phyloP scores from a whole-genome alignment of 805 yeast species.

The Metschnikowia shivogae region DNA sequence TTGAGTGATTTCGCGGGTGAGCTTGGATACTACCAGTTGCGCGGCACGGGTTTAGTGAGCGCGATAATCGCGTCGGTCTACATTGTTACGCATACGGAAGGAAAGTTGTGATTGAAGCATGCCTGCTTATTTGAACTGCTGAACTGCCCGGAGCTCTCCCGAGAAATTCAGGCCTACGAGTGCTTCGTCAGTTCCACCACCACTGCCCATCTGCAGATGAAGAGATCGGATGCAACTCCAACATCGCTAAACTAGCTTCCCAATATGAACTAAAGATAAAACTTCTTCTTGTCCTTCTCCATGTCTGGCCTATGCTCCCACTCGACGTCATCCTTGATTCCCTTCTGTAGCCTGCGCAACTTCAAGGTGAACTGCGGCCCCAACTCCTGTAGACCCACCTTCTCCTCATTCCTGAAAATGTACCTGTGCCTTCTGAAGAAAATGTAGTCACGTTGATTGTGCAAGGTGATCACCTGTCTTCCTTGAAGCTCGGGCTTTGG shows the following conservation, averaged over 20 bases:
- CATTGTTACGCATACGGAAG: too few relatives aligned
- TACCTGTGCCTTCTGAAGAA: slow-evolving; percentile 96
- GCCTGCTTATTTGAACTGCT: too few relatives aligned
- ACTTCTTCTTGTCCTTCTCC: slow-evolving; percentile 95
- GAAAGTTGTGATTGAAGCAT: too few relatives aligned
- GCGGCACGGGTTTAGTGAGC: slow-evolving; percentile 4
- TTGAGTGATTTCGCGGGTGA: slow-evolving; percentile 4
- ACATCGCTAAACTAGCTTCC: too few relatives aligned
- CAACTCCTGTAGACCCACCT: slow-evolving; percentile 90
- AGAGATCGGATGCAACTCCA: too few relatives aligned
- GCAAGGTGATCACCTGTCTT: slow-evolving; percentile 91
- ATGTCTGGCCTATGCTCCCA: slow-evolving; percentile 97
- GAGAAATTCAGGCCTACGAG: too few relatives aligned
- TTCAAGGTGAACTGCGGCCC: slow-evolving; percentile 96
- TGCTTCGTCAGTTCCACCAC: too few relatives aligned
- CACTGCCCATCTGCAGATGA: too few relatives aligned
- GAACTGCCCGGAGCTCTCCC: too few relatives aligned
- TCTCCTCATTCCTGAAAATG: slow-evolving; percentile 81
- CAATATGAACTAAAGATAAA: slow-evolving; percentile 51
- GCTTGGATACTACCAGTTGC: slow-evolving; percentile 2
- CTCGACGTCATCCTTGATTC: slow-evolving; percentile 84
- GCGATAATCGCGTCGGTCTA: background rate
- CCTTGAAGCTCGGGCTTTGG: slow-evolving; percentile 92
- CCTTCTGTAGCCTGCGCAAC: slow-evolving; percentile 84
- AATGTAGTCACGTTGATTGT: slow-evolving; percentile 92